Percentiles rank a stretch among this genome's conserved stretches.
Conservation (phyloP, 2,329 filamentous ascomycete species). For the Tolypocladium tropicale region DNA sequence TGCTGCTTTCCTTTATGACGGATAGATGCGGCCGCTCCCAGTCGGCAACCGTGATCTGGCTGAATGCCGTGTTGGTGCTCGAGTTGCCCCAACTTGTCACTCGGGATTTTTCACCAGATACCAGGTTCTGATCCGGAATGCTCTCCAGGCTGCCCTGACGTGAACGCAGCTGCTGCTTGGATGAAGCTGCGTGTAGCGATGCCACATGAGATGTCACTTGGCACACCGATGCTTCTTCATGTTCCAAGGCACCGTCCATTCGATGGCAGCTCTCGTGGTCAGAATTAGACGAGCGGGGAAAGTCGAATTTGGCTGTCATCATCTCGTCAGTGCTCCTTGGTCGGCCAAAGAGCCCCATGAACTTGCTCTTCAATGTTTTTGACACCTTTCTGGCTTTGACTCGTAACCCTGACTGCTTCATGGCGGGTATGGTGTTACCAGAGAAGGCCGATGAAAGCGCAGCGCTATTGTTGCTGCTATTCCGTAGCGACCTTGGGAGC, state of each 20-base stretch:
- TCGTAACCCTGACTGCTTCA: constrained; percentile 26
- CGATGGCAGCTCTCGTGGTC: constrained; percentile 20
- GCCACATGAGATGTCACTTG: constrained; percentile 38
- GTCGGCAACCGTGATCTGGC: constrained; percentile 25
- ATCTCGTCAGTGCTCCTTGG: constrained; percentile 10
- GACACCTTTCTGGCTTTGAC: constrained; percentile 52
- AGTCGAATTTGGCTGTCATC: constrained; percentile 1
- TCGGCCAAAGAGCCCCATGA: constrained; percentile 35
- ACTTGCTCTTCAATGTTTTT: constrained; percentile 46
- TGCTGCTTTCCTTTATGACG: constrained; percentile 49
- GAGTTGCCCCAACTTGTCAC: constrained; percentile 67
- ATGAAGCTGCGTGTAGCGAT: constrained; percentile 36
- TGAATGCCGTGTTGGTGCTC: constrained; percentile 43
- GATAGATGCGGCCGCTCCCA: constrained; percentile 49
- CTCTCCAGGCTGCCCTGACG: constrained; percentile 46
- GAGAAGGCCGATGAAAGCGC: constrained; percentile 21
- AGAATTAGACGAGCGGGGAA: constrained; percentile 8
- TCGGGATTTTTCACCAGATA: constrained; percentile 45
- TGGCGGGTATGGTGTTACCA: constrained; percentile 9
- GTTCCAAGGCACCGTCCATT: constrained; percentile 21
- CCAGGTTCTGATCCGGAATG: constrained; percentile 27
- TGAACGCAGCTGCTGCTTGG: constrained; percentile 36
- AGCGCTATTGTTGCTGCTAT: constrained; percentile 29
- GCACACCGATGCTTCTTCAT: constrained; percentile 34
- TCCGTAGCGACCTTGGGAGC: constrained; percentile 40